A percentile compares a stretch with the other conserved stretches of the same genome.
These are phyloP conservation scores for Sarocladium brachiariae DNA, from an alignment of 2,329 filamentous ascomycete species.

Conservation along the genomic window DNA sequence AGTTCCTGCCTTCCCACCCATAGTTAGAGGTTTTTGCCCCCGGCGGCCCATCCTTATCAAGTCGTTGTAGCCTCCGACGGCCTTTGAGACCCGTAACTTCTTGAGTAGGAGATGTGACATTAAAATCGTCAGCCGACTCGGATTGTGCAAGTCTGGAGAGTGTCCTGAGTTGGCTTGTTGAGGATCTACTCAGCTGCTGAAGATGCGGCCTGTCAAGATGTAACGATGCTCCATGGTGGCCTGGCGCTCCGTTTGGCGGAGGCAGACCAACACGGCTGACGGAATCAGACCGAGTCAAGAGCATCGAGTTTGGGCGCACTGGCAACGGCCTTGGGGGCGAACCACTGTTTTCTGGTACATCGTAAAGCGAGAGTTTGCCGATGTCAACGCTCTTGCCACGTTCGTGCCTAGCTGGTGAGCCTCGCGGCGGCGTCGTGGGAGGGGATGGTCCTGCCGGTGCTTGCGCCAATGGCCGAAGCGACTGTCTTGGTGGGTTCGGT, in stretches of 20 bases:
- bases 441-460: constrained; percentile 43
- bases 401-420: constrained; percentile 25
- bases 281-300: constrained; percentile 52
- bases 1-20: constrained; percentile 77
- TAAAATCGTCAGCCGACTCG: constrained; percentile 70
- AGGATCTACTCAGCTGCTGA: constrained; percentile 75
- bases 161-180: constrained; percentile 82
- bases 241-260: neutral
- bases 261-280: constrained; percentile 26
- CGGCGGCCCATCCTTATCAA: constrained; percentile 44
- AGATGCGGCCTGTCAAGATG: constrained; percentile 64
- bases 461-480: constrained; percentile 67
- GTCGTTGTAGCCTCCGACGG: constrained; percentile 72
- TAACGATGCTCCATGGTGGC: constrained; percentile 21
- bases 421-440: constrained; percentile 22
- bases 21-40: constrained; percentile 44
- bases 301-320: constrained; percentile 54
- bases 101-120: constrained; percentile 68
- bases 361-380: constrained; percentile 44
- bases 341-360: constrained; percentile 26
- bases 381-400: constrained; percentile 62
- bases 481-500: constrained; percentile 68
- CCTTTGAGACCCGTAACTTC: constrained; percentile 86
- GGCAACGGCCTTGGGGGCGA: constrained; percentile 35
- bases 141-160: constrained; percentile 76